Base-by-base conservation (phyloP, 495 filamentous ascomycete genomes). In the Daldinia childiae region DNA sequence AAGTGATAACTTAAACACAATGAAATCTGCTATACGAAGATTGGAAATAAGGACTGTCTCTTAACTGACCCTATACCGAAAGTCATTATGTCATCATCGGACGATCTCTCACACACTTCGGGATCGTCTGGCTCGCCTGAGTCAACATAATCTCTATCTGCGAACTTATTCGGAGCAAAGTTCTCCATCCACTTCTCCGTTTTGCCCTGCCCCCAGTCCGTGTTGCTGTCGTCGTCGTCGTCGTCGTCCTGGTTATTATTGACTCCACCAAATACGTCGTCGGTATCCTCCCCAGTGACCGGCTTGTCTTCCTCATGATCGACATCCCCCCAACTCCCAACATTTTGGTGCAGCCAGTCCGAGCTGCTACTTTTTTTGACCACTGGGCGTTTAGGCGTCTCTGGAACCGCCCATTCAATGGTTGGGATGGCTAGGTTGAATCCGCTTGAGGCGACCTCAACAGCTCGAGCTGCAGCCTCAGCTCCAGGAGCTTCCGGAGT, bases 11-110 rank as follows among this genome's bases (percentile, higher is more conserved):
- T n/a, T n/a, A n/a, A n/a, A n/a, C n/a, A n/a, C 5, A 29, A 29
- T 29, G 27, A 29, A 29, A 29, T 29, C 2, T 29, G 0, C 5
- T 4, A 29, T 4, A 29, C 27, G 27, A 29, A 29, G 27, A 32
- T 32, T 9, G 7, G 29, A 32, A 27, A 24, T 19, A 26, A 26
- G 57, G 30, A 24, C 19, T 9, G 17, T 24, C 19, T 48, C 19
- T 24, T n/a, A 27, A 45, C 57, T 15, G 9, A 60, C 57, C 57
- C 57, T 60, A 60, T 11, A 17, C 57, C 57, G 4, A 45, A 60
- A 24, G 27, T 34, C 3, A 8, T 9, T 45, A 26, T 5, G 21
- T 60, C 57, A 9, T 60, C 57, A 6, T 3, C 6, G 1, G 55
- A 58, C 1, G 19, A 19, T 27, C 15, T 15, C 14, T n/a, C 34